Evolutionary conservation across 73 alveolate genomes (phyloP).

Genomic region (Stentor roeselii): DNA sequence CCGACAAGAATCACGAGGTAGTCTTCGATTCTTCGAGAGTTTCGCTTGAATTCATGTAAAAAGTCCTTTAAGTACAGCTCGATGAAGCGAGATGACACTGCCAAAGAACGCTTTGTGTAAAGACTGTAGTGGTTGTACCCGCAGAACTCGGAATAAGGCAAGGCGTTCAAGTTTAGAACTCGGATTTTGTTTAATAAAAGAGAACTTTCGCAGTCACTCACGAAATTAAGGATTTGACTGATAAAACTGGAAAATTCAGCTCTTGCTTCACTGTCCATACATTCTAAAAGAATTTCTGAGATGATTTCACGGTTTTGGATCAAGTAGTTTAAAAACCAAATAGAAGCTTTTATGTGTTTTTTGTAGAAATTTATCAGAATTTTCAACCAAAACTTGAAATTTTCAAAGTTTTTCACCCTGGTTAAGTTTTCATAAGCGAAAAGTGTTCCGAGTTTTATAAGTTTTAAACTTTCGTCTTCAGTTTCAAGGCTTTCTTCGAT

Average conservation of each 20-base stretch:
- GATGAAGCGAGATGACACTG: constrained; percentile 17
- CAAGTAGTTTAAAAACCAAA: constrained; percentile 17
- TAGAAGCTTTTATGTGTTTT: constrained; percentile 3
- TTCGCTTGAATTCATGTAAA: not conserved
- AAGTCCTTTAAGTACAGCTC: not conserved
- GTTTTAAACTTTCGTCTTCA: constrained; percentile 20
- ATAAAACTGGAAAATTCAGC: not conserved
- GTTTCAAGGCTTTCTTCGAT: not conserved
- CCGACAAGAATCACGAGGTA: not conserved
- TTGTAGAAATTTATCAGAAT: not conserved
- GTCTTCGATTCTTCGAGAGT: constrained; percentile 24
- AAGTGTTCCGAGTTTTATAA: constrained; percentile 17
- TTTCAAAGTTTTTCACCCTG: constrained; percentile 9
- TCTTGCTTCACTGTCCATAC: constrained; percentile 7
- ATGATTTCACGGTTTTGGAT: not conserved
- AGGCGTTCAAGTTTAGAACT: not conserved
- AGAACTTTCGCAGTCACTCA: not conserved
- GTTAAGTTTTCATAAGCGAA: constrained; percentile 26
- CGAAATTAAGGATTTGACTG: not conserved
- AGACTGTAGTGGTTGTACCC: not conserved
- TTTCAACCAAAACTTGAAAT: constrained; percentile 6
- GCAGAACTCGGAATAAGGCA: constrained; percentile 1
- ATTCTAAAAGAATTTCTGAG: constrained; percentile 6
- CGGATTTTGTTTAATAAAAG: not conserved
- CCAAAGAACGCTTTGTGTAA: not conserved